These are phyloP conservation scores for Solanum hybrid DNA, from an alignment of 305 asterid genomes.

Conservation along the genomic window DNA sequence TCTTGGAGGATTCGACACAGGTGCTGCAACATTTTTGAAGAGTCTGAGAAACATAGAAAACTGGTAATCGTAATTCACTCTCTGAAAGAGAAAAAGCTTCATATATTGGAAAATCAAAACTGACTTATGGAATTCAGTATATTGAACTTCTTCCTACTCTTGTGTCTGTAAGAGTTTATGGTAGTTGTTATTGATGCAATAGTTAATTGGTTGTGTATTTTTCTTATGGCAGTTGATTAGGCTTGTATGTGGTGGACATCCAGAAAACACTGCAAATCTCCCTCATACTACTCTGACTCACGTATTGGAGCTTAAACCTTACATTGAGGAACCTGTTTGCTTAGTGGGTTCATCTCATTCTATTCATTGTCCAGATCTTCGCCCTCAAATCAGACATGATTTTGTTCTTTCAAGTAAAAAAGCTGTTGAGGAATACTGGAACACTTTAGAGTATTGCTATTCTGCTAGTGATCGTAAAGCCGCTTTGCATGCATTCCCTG, in stretches of 20 bases:
- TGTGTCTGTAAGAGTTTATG: not conserved
- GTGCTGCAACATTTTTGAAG: not conserved
- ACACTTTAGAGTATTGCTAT: too few species aligned
- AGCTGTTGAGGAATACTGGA: too few species aligned
- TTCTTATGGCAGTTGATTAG: conserved; percentile 12
- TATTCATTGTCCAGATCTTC: too few species aligned
- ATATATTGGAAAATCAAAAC: not conserved
- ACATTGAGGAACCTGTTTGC: too few species aligned
- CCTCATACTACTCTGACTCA: too few species aligned
- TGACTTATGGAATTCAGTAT: not conserved
- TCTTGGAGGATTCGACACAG: not conserved
- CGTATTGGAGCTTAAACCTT: too few species aligned
- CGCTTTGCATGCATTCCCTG: conserved; percentile 92
- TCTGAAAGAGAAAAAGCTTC: not conserved
- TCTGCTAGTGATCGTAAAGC: conserved; percentile 32
- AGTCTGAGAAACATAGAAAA: not conserved
- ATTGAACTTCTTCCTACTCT: not conserved
- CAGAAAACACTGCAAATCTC: too few species aligned
- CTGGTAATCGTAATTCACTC: not conserved
- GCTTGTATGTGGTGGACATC: too few species aligned
- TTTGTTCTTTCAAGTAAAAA: too few species aligned
- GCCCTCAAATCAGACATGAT: too few species aligned
- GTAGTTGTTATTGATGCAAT: conserved; percentile 7
- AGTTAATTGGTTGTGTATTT: conserved; percentile 20
- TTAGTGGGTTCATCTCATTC: too few species aligned